These are phyloP conservation scores for Phialocephala sp. DNA, from an alignment of 2,329 filamentous ascomycete species.

Conservation along the genomic window DNA sequence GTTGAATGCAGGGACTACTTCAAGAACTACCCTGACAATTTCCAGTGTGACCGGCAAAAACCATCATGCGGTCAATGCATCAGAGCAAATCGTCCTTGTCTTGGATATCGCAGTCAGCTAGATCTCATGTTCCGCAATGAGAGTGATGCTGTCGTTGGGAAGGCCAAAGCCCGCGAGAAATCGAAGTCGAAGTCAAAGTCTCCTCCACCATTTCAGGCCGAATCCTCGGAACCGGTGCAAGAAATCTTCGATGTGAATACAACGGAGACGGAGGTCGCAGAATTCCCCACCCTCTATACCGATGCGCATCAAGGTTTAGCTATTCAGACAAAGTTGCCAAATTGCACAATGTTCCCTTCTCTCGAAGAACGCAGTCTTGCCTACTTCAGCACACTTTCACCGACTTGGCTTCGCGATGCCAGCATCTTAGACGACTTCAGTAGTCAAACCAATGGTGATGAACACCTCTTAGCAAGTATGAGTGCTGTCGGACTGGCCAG, in stretches of 20 bases:
- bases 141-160: constrained; percentile 58
- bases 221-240: background rate
- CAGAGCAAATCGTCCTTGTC: constrained; percentile 57
- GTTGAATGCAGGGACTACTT: background rate
- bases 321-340: constrained; percentile 40
- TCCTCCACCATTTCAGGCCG: background rate
- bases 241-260: background rate
- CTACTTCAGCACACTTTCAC: constrained; percentile 34
- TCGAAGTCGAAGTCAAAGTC: constrained; percentile 23
- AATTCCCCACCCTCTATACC: constrained; percentile 26
- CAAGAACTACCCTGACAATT: constrained; percentile 10
- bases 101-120: constrained; percentile 60
- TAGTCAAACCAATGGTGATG: constrained; percentile 47
- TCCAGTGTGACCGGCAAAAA: constrained; percentile 54
- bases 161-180: constrained; percentile 46
- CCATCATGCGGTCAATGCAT: constrained; percentile 60
- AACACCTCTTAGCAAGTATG: constrained; percentile 55
- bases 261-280: constrained; percentile 13
- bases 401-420: constrained; percentile 47
- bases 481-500: constrained; percentile 60
- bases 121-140: constrained; percentile 65
- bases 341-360: constrained; percentile 40
- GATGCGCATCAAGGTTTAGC: background rate
- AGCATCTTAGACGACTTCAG: constrained; percentile 59
- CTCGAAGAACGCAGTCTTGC: constrained; percentile 36